Evolutionary conservation across 2,329 filamentous ascomycete genomes (phyloP), one percentile per base, ranked within the genome.

Genomic region (Stachybotrys elegans): DNA sequence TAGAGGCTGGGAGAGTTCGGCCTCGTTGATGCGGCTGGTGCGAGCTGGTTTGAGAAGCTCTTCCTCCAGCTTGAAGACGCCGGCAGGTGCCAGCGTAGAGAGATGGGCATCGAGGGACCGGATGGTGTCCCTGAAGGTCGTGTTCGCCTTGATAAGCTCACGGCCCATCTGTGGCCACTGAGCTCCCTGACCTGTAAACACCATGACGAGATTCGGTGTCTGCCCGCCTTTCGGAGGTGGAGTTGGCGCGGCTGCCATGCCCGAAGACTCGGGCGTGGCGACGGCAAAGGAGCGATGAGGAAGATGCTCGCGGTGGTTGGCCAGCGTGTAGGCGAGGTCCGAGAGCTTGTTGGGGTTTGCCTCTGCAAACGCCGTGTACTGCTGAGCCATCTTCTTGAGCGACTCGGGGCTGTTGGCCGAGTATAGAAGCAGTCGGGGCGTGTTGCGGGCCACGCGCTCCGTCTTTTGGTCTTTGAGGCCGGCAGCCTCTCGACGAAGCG

Each of bases 121-220:
- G 21, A 57, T 43, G 4, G 47, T 46, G 1, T 11, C 6, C 2
- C 36, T 35, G 16, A 56, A 55, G 6, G 19, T 27, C 0, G 2
- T 8, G 27, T 51, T 45, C 1, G 21, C 21, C 4, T 38, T 6
- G 2, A 56, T 43, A 0, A 66, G 46, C 4, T 60, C 49, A 0
- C 25, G 40, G 0, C 57, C 54, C 61, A 67, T 65, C 2, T 16
- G 11, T 1, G 54, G 49, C 63, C 64, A 68, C 13, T 66, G 62
- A 0, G 62, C 60, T 1, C 65, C 65, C 19, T 68, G 65, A 0
- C 65, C 65, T 1, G 58, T 64, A 45, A 67, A 67, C 1, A 63
- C 50, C 11, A 59, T 48, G 9, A 52, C 44, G 1, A 58, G 8
- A 1, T 39, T 34, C 16, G 11, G 42, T 16, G 43, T 9, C 1